Percentiles rank a stretch among this genome's conserved stretches.
phyloP scores from a whole-genome alignment of 148 eudicot species.

The Fagopyrum tataricum region DNA sequence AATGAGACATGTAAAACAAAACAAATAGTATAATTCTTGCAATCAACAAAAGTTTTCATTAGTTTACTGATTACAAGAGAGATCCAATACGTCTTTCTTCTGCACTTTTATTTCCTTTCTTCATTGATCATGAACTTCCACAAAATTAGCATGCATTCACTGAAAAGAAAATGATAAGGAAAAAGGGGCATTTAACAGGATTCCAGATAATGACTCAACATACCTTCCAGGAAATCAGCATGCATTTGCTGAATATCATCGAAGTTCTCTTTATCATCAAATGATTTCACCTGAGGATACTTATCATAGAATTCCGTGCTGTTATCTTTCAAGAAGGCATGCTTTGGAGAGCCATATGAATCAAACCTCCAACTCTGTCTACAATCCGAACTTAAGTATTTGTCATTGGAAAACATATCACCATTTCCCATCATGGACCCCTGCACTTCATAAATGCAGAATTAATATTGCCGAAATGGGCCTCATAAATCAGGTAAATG shows the following conservation, averaged over 20 bases:
- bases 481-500: neutral
- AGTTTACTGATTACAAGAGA: neutral
- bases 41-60: neutral
- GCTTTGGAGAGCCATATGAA: neutral
- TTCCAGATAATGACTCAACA: neutral
- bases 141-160: neutral
- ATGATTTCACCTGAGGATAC: neutral
- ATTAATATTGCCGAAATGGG: neutral
- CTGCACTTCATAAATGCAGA: neutral
- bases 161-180: neutral
- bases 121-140: neutral
- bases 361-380: conserved; percentile 3
- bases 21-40: neutral
- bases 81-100: neutral
- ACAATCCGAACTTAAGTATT: neutral
- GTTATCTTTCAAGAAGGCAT: neutral
- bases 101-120: neutral
- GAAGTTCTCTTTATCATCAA: conserved; percentile 1
- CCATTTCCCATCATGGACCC: neutral
- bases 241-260: conserved; percentile 1
- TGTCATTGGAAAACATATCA: neutral
- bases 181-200: neutral
- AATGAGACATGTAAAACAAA: neutral
- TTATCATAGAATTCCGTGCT: neutral
- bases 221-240: conserved; percentile 6